Percentiles rank a stretch among this genome's conserved stretches.
phyloP scores from a whole-genome alignment of 2,329 filamentous ascomycete genomes.

The Penicillium sp. region DNA sequence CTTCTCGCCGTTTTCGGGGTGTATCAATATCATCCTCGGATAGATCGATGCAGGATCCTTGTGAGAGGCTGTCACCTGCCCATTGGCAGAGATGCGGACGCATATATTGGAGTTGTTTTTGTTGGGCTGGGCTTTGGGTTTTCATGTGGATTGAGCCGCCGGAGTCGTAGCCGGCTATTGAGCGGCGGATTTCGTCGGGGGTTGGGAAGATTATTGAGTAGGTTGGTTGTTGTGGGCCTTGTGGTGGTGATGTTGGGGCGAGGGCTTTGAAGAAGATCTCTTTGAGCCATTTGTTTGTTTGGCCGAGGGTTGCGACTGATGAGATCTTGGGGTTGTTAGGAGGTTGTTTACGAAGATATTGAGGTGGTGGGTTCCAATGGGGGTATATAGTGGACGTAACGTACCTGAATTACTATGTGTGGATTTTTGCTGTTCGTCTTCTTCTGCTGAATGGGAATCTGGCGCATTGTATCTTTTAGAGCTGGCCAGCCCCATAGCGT shows the following conservation, averaged over 20 bases:
- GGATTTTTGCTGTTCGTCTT: conserved; percentile 23
- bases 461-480: conserved; percentile 57
- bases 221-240: conserved; percentile 39
- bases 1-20: conserved; percentile 42
- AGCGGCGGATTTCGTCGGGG: conserved; percentile 69
- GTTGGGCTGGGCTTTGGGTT: conserved; percentile 64
- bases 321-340: conserved; percentile 60
- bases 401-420: conserved; percentile 40
- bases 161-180: conserved; percentile 72
- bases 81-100: conserved; percentile 70
- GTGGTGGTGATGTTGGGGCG: conserved; percentile 20
- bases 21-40: conserved; percentile 11
- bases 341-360: too few relatives aligned
- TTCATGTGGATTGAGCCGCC: conserved; percentile 81
- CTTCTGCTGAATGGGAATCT: conserved; percentile 47
- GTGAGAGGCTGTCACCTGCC: conserved; percentile 55
- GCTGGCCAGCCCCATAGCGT: conserved; percentile 75
- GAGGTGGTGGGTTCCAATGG: conserved; percentile 17
- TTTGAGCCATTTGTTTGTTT: conserved; percentile 67
- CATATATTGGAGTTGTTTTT: conserved; percentile 70
- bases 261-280: conserved; percentile 56
- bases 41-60: conserved; percentile 10
- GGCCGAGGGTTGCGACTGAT: conserved; percentile 74
- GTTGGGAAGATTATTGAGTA: conserved; percentile 80
- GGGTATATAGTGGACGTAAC: too few relatives aligned